Conservation (phyloP, 495 filamentous ascomycete species). For the Chaetomium tenue region DNA sequence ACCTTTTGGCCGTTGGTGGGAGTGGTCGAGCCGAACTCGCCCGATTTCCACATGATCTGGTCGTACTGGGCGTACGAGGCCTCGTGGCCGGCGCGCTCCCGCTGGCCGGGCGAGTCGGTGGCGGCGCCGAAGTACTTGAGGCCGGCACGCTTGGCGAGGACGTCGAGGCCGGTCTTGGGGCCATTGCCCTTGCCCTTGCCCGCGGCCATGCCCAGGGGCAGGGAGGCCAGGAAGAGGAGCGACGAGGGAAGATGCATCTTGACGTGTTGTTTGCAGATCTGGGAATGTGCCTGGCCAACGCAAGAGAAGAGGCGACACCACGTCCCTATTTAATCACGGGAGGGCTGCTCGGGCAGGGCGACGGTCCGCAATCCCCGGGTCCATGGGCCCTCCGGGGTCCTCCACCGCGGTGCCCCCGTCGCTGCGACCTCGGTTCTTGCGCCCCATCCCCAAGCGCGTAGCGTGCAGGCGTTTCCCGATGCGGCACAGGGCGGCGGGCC, state of each 20-base stretch:
- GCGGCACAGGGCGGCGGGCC: slow-evolving; percentile 6
- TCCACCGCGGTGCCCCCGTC: neutral
- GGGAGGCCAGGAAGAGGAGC: slow-evolving; percentile 21
- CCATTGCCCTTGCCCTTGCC: slow-evolving; percentile 17
- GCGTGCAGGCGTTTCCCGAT: slow-evolving; percentile 4
- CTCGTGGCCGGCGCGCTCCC: slow-evolving; percentile 38
- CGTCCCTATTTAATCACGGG: slow-evolving; percentile 17
- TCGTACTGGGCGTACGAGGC: slow-evolving; percentile 33
- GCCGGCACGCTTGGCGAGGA: slow-evolving; percentile 43
- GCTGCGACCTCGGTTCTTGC: slow-evolving; percentile 11
- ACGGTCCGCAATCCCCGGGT: slow-evolving; percentile 6
- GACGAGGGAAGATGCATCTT: slow-evolving; percentile 27
- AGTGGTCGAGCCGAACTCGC: slow-evolving; percentile 54
- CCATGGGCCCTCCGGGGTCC: neutral
- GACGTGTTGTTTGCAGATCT: slow-evolving; percentile 9
- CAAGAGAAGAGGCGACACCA: neutral
- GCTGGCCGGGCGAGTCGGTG: slow-evolving; percentile 45
- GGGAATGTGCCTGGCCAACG: slow-evolving; percentile 1
- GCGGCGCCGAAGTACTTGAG: slow-evolving; percentile 52
- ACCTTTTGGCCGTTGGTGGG: slow-evolving; percentile 54
- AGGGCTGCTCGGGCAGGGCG: neutral
- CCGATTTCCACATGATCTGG: slow-evolving; percentile 44
- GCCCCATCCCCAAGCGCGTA: neutral
- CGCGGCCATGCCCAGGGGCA: slow-evolving; percentile 20
- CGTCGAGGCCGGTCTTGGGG: slow-evolving; percentile 30